Evolutionary conservation across 164 flowering plant species (phyloP).

Genomic region (Tinospora cordifolia): DNA sequence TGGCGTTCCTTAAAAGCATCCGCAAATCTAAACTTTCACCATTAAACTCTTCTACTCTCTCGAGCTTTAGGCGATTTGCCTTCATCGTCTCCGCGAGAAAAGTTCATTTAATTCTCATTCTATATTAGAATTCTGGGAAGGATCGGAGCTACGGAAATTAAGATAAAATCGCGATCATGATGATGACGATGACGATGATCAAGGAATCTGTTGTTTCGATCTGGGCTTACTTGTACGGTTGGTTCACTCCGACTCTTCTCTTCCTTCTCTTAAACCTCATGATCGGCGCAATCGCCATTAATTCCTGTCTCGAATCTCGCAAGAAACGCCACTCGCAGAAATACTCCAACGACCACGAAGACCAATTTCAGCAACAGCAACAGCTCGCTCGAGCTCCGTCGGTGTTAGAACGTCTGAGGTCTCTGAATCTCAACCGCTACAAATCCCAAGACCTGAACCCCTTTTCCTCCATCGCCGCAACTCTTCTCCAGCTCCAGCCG

Average conservation of each 20-base stretch:
- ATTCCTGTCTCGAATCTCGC: slow-evolving; percentile 22
- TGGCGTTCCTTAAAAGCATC: too few relatives aligned
- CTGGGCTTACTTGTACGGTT: slow-evolving; percentile 33
- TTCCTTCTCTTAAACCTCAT: slow-evolving; percentile 55
- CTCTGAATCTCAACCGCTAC: slow-evolving; percentile 34
- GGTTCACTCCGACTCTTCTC: slow-evolving; percentile 61
- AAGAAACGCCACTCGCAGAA: neutral
- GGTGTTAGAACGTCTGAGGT: slow-evolving; percentile 40
- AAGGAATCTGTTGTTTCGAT: slow-evolving; percentile 20
- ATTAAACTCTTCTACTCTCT: too few relatives aligned
- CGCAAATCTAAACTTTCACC: too few relatives aligned
- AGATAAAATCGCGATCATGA: too few relatives aligned
- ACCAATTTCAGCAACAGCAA: slow-evolving; percentile 1
- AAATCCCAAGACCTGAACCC: slow-evolving; percentile 18
- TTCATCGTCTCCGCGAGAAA: too few relatives aligned
- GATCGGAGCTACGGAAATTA: too few relatives aligned
- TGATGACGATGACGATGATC: slow-evolving; percentile 9
- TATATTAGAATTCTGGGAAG: too few relatives aligned
- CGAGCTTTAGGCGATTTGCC: too few relatives aligned
- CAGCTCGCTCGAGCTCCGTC: slow-evolving; percentile 31
- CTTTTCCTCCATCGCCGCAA: neutral
- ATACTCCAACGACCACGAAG: neutral
- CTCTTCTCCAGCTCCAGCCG: neutral
- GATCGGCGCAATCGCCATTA: slow-evolving; percentile 46
- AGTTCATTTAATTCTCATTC: too few relatives aligned